phyloP scores from a whole-genome alignment of 352 stramenopile genomes.

The Phytophthora constricta region DNA sequence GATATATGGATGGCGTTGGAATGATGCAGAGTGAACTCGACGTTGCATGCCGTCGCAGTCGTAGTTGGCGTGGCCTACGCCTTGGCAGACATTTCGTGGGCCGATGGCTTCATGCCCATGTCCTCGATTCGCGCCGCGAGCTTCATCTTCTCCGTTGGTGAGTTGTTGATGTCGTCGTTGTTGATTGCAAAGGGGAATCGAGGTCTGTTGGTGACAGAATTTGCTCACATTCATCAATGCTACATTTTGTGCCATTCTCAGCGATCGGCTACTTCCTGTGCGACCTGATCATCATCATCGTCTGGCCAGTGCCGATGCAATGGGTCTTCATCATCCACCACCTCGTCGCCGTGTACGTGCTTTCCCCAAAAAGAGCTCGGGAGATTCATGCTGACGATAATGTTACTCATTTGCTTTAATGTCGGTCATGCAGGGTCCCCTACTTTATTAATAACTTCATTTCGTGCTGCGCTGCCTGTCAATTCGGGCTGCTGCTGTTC shows the following conservation, averaged over 20 bases:
- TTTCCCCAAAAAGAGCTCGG: conserved; percentile 1
- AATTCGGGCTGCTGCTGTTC: conserved; percentile 81
- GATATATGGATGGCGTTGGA: not conserved
- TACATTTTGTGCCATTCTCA: conserved; percentile 33
- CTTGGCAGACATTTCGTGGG: conserved; percentile 70
- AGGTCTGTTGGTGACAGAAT: not conserved
- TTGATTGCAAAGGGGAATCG: no score
- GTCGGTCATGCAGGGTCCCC: conserved; percentile 47
- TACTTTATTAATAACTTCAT: conserved; percentile 91
- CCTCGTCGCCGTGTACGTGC: conserved; percentile 78
- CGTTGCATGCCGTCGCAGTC: conserved; percentile 70
- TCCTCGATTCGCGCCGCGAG: conserved; percentile 75
- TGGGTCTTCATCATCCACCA: conserved; percentile 83
- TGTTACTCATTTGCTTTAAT: conserved; percentile 1
- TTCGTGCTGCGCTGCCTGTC: conserved; percentile 75
- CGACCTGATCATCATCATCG: conserved; percentile 81
- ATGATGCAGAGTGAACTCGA: conserved; percentile 74
- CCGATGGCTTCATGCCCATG: conserved; percentile 68
- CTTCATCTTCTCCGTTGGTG: conserved; percentile 87
- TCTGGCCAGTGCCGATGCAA: conserved; percentile 81
- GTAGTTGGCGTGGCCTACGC: conserved; percentile 72
- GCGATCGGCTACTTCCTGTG: conserved; percentile 84
- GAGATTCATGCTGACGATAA: not conserved
- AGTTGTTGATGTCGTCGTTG: no score
- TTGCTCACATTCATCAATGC: conserved; percentile 9